These are phyloP conservation scores for Pestalotiopsis sp. DNA, from an alignment of 2,329 filamentous ascomycete genomes.

Conservation along the genomic window DNA sequence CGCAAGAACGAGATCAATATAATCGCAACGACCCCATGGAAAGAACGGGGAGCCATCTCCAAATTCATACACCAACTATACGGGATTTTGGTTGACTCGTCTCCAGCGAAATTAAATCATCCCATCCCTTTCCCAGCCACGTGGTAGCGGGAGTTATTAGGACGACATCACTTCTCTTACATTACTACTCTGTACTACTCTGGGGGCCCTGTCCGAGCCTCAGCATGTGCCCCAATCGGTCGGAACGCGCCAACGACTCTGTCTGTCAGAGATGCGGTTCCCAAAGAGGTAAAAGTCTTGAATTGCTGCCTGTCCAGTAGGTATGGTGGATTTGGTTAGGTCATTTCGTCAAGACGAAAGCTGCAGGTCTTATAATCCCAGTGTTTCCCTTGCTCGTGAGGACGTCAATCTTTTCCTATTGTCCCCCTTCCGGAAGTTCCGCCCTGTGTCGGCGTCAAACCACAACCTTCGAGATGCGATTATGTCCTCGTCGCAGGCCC, in stretches of 20 bases:
- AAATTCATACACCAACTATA: not conserved
- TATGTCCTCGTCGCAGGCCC: conserved; percentile 3
- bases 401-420: not conserved
- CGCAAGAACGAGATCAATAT: not conserved
- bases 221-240: not conserved
- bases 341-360: not conserved
- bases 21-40: not conserved
- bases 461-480: conserved; percentile 2
- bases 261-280: not conserved
- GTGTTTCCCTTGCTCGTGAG: not conserved
- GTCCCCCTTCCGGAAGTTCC: not conserved
- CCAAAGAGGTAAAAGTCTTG: not conserved
- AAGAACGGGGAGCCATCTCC: not conserved
- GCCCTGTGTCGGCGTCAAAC: not conserved
- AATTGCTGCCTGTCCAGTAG: not conserved
- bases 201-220: not conserved
- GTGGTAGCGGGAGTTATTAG: not conserved
- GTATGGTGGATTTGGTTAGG: not conserved
- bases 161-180: not conserved
- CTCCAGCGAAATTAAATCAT: not conserved
- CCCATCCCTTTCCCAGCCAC: not conserved
- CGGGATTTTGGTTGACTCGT: not conserved
- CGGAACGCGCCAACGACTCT: not conserved
- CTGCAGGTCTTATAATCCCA: not conserved
- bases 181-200: not conserved